A percentile compares a stretch with the other conserved stretches of the same genome.
Evolutionary conservation across 345 rosid species (phyloP).

Genomic region (Orychophragmus violaceus): DNA sequence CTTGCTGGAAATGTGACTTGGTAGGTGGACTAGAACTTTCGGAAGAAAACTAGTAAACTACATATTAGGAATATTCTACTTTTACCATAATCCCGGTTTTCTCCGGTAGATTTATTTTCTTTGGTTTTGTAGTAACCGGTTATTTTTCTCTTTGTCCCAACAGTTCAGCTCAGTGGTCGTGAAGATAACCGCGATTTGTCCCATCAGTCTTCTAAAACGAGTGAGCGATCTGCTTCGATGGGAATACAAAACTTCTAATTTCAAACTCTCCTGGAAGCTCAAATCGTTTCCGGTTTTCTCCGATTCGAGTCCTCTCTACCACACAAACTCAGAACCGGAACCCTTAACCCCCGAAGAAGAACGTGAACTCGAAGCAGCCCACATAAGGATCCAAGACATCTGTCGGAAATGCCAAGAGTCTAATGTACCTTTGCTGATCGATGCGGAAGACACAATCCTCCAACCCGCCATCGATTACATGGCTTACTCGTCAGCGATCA

Average conservation of each 20-base stretch:
- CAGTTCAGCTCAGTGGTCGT: conserved; percentile 75
- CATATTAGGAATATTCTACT: conserved; percentile 17
- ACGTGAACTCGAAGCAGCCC: conserved; percentile 45
- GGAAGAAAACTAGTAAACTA: background rate
- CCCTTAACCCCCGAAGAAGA: conserved; percentile 62
- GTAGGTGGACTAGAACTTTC: conserved; percentile 8
- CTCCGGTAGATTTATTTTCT: background rate
- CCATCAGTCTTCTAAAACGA: conserved; percentile 51
- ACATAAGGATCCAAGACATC: conserved; percentile 42
- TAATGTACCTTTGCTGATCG: conserved; percentile 49
- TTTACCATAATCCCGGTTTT: background rate
- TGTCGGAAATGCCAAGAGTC: conserved; percentile 52
- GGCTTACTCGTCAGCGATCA: conserved; percentile 51
- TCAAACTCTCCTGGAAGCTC: conserved; percentile 73
- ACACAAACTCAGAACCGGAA: conserved; percentile 55
- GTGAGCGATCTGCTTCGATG: conserved; percentile 77
- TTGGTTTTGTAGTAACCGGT: background rate
- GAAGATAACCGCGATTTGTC: conserved; percentile 77
- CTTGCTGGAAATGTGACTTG: conserved; percentile 3
- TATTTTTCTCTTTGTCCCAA: background rate
- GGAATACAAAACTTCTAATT: conserved; percentile 55
- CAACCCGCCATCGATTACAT: conserved; percentile 91
- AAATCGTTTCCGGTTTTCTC: conserved; percentile 60
- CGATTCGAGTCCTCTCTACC: conserved; percentile 62
- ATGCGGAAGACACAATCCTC: conserved; percentile 73